Base-by-base conservation (phyloP, 2,329 filamentous ascomycete genomes). In the Myriosclerotinia duriaeana region DNA sequence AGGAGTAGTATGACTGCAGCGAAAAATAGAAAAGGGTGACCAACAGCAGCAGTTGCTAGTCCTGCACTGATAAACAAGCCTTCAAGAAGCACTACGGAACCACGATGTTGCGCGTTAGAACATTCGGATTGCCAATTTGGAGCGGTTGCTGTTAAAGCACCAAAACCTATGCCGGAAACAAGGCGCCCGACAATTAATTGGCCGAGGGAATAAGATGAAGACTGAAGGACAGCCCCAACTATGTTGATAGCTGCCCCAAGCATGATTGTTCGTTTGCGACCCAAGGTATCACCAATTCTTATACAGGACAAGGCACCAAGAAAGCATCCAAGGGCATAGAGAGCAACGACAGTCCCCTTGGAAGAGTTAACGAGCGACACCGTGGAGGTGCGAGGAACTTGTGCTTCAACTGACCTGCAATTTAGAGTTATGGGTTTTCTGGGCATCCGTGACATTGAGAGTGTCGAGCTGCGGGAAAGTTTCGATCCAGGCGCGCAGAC, bases 101-200 rank as follows among this genome's bases (percentile, higher is more conserved):
- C 85, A 55, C 85, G 79, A 70, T 85, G 83, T 71, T 87, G 82
- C 2, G 83, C 78, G 17, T 81, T 82, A 46, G 84, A 86, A 4
- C 82, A 85, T 74, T 87, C 85, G 0, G 84, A 85, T 68, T 87
- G 84, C 85, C 85, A 88, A 60, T 84, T 86, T 7, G 85, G 85
- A 1, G 82, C 78, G 20, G 79, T 80, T 6, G 78, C 79, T 0
- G 79, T 82, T 68, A 82, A 81, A 71, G 81, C 80, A 20, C 83
- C 83, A 70, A 82, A 82, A 0, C 82, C 81, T 67, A 84, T 77
- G 7, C 81, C 83, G 3, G 81, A 80, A 22, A 84, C 76, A 52
- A 81, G 78, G 52, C 82, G 77, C 12, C 81, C 81, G 40, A 82
- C 76, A 48, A 87, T 85, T 70, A 87, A 80, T 71, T 87, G 84